phyloP scores from a whole-genome alignment of 768 basidiomycete genomes.

The Coprinopsis cinerea region DNA sequence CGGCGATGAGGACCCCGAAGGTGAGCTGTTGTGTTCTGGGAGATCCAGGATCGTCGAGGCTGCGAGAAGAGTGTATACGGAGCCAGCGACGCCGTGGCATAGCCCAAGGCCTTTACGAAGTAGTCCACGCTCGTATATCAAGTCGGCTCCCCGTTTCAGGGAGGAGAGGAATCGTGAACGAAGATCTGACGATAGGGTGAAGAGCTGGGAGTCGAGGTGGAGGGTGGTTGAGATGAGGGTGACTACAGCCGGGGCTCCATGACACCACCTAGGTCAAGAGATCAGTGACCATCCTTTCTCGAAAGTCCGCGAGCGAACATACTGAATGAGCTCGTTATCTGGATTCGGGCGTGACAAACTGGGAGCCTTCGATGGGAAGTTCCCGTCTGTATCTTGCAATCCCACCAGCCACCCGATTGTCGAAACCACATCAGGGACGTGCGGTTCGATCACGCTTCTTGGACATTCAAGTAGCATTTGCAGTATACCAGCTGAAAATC shows the following conservation, averaged over 20 bases:
- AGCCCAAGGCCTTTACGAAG: slow-evolving; percentile 54
- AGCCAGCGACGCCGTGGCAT: slow-evolving; percentile 53
- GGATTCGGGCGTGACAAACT: neutral
- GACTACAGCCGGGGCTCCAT: slow-evolving; percentile 48
- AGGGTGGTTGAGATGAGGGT: slow-evolving; percentile 42
- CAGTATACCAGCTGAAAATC: slow-evolving; percentile 42
- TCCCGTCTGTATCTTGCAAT: slow-evolving; percentile 40
- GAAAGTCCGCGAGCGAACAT: too few species aligned
- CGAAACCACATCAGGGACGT: slow-evolving; percentile 34
- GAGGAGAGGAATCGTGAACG: slow-evolving; percentile 25
- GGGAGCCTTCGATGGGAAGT: slow-evolving; percentile 46
- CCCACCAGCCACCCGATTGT: slow-evolving; percentile 44
- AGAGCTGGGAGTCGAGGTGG: slow-evolving; percentile 19
- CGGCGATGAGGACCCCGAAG: slow-evolving; percentile 6
- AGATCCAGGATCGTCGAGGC: slow-evolving; percentile 42
- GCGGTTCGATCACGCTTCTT: slow-evolving; percentile 24
- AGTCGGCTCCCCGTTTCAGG: slow-evolving; percentile 31
- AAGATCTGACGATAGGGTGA: slow-evolving; percentile 20
- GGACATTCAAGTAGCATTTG: slow-evolving; percentile 45
- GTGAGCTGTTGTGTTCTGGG: neutral
- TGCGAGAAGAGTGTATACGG: slow-evolving; percentile 47
- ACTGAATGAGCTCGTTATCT: slow-evolving; percentile 44
- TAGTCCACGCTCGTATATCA: slow-evolving; percentile 44
- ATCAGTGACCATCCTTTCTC: too few species aligned
- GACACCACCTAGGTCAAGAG: slow-evolving; percentile 63